Evolutionary conservation across 1,284 basidiomycete genomes (phyloP).

Genomic region (Microbotryum silenes-acaulis): DNA sequence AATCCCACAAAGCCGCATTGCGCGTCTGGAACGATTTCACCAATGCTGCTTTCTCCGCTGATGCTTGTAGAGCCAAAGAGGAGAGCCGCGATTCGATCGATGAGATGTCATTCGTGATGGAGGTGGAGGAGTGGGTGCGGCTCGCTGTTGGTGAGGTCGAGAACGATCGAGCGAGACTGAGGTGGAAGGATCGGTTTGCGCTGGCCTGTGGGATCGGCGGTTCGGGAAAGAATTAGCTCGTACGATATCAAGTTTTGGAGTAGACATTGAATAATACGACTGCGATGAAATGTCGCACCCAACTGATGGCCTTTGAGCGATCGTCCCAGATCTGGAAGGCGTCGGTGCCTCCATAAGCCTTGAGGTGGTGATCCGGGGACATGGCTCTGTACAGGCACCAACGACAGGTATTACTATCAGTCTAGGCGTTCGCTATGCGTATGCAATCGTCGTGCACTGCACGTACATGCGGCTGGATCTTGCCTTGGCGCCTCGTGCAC

Average conservation of each 20-base stretch:
- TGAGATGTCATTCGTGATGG: slow-evolving; percentile 3
- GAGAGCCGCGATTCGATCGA: slow-evolving; percentile 24
- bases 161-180: slow-evolving; percentile 22
- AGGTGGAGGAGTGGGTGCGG: not conserved
- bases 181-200: slow-evolving; percentile 27
- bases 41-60: slow-evolving; percentile 56
- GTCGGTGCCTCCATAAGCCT: slow-evolving; percentile 9
- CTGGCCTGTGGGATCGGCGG: slow-evolving; percentile 10
- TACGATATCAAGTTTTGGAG: no score
- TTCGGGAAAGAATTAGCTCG: no score
- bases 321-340: slow-evolving; percentile 22
- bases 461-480: not conserved
- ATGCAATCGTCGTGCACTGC: not conserved
- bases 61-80: slow-evolving; percentile 16
- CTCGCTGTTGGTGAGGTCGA: slow-evolving; percentile 5
- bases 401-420: no score
- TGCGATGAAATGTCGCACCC: slow-evolving; percentile 7
- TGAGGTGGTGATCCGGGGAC: not conserved
- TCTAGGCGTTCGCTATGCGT: no score
- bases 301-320: slow-evolving; percentile 12
- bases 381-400: not conserved
- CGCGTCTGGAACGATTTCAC: slow-evolving; percentile 66
- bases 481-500: no score
- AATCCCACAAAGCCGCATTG: slow-evolving; percentile 66
- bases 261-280: not conserved